Percentiles rank a stretch among this genome's conserved stretches.
Evolutionary conservation across 805 yeast genomes (phyloP).

Genomic region (Priceomyces haplophilus): DNA sequence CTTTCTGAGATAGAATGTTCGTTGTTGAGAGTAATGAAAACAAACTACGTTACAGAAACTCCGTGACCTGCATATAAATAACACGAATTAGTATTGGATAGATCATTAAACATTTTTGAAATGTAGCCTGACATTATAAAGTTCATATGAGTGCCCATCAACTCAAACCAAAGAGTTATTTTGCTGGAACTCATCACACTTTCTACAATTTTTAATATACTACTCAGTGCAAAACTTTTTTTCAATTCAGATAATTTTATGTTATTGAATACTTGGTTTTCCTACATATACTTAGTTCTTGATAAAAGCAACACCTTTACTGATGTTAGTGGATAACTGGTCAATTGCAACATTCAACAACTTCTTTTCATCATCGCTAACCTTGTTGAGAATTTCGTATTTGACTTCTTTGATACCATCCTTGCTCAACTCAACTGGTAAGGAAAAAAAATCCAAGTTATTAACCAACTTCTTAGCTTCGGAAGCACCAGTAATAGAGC

Average conservation of each 20-base stretch:
- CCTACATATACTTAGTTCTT: conserved; percentile 13
- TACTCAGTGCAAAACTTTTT: no score
- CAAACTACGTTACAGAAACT: neutral
- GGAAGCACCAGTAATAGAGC: conserved; percentile 47
- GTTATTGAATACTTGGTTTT: no score
- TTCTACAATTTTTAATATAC: no score
- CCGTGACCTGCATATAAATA: no score
- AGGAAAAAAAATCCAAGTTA: conserved; percentile 53
- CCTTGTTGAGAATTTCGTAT: conserved; percentile 46
- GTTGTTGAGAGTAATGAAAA: neutral
- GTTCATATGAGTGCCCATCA: no score
- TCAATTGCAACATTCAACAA: conserved; percentile 51
- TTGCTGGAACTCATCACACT: no score
- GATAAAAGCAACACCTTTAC: conserved; percentile 55
- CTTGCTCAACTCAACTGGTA: conserved; percentile 56
- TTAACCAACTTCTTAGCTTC: conserved; percentile 47
- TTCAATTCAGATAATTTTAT: no score
- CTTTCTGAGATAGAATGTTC: neutral
- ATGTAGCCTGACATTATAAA: no score
- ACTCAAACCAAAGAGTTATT: no score
- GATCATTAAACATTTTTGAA: no score
- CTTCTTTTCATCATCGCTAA: conserved; percentile 53
- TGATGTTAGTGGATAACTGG: conserved; percentile 53
- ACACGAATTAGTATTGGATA: no score
- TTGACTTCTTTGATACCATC: conserved; percentile 58